Conservation (phyloP, 768 basidiomycete genomes). For the Lactarius vividus region DNA sequence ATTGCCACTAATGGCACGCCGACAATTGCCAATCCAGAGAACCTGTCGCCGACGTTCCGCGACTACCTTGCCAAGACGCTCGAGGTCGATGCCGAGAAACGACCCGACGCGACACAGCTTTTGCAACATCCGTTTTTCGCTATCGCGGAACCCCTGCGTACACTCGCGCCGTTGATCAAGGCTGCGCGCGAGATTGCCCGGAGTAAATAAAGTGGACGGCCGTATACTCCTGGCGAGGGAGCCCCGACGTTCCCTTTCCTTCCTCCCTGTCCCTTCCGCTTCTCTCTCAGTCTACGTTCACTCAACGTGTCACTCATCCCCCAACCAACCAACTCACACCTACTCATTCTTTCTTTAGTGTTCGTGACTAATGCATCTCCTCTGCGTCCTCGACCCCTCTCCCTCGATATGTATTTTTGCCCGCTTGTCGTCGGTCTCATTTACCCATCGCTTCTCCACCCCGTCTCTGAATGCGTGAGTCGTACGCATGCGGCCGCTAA, state of each 20-base stretch:
- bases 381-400: background rate
- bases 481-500: constrained; percentile 11
- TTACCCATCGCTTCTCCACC: background rate
- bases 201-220: constrained; percentile 35
- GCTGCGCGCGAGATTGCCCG: constrained; percentile 81
- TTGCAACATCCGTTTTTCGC: constrained; percentile 89
- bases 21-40: constrained; percentile 87
- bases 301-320: constrained; percentile 17
- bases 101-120: constrained; percentile 81
- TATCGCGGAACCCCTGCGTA: constrained; percentile 80
- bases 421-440: background rate
- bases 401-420: constrained; percentile 19
- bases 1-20: constrained; percentile 99
- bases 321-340: constrained; percentile 18
- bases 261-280: background rate
- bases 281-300: constrained; percentile 13
- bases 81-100: constrained; percentile 93
- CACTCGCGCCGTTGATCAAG: constrained; percentile 86
- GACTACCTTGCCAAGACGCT: constrained; percentile 87
- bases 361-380: constrained; percentile 16
- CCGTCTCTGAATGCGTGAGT: constrained; percentile 10
- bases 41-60: constrained; percentile 71
- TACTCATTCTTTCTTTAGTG: constrained; percentile 13
- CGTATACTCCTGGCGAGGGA: background rate
- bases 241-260: background rate